Conservation (phyloP, 176 grass and related monocot genomes). For the Chrysopogon serrulatus region DNA sequence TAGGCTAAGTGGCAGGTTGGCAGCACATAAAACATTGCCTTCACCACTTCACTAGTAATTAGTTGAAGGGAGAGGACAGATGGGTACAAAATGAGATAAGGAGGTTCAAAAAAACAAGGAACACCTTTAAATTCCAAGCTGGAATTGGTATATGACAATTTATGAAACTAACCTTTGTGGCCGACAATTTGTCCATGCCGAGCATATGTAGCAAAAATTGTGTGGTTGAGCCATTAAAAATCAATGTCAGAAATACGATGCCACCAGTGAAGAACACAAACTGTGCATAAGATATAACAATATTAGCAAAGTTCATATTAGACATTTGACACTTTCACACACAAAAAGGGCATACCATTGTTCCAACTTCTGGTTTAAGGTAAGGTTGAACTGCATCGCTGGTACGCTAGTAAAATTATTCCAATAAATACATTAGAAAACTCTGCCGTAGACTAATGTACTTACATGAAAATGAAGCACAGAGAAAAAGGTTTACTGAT, state of each 20-base stretch:
- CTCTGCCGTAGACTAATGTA: background rate
- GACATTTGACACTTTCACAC: background rate
- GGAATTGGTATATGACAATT: conserved; percentile 3
- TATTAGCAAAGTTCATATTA: conserved; percentile 21
- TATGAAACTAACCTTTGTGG: conserved; percentile 57
- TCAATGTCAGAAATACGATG: too few relatives aligned
- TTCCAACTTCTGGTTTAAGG: conserved; percentile 67
- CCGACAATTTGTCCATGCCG: too few relatives aligned
- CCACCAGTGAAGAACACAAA: conserved; percentile 99
- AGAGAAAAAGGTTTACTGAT: background rate
- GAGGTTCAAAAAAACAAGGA: background rate
- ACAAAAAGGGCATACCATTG: conserved; percentile 50
- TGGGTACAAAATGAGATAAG: background rate
- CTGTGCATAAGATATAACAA: conserved; percentile 47
- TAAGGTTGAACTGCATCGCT: conserved; percentile 54
- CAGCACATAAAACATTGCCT: background rate
- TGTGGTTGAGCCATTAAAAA: too few relatives aligned
- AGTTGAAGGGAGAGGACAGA: background rate
- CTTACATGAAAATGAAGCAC: background rate
- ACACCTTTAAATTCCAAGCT: background rate
- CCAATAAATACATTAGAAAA: conserved; percentile 14
- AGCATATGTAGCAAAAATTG: too few relatives aligned
- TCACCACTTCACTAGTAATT: background rate
- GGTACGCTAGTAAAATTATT: conserved; percentile 32
- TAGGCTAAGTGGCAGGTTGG: conserved; percentile 1